A percentile compares a stretch with the other conserved stretches of the same genome.
phyloP scores from a whole-genome alignment of 805 yeast species.

The Debaryomyces hansenii region DNA sequence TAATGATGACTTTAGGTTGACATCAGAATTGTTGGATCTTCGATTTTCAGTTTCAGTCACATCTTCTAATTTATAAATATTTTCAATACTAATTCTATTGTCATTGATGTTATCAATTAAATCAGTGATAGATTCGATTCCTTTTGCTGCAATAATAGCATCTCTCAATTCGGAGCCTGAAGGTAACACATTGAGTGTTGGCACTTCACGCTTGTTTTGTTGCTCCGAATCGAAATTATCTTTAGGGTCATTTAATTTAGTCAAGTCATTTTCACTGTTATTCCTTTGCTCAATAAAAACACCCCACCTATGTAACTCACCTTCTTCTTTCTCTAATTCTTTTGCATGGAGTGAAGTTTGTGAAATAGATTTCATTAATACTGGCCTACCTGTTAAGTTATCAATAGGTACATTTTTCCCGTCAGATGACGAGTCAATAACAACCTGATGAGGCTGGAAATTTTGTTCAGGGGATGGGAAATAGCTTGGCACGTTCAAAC shows the following conservation, averaged over 20 bases:
- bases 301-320: slow-evolving; percentile 87
- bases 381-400: slow-evolving; percentile 69
- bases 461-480: slow-evolving; percentile 22
- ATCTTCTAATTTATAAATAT: slow-evolving; percentile 39
- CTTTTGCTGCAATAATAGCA: slow-evolving; percentile 72
- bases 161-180: slow-evolving; percentile 56
- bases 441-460: slow-evolving; percentile 68
- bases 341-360: slow-evolving; percentile 69
- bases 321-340: slow-evolving; percentile 86
- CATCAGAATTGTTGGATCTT: not conserved
- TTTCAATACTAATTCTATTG: slow-evolving; percentile 51
- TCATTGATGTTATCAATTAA: slow-evolving; percentile 64
- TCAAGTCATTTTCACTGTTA: slow-evolving; percentile 15
- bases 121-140: slow-evolving; percentile 67
- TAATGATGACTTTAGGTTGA: not conserved
- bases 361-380: slow-evolving; percentile 61
- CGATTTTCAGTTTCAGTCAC: not conserved
- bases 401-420: slow-evolving; percentile 59
- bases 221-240: slow-evolving; percentile 5
- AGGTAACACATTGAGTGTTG: slow-evolving; percentile 44
- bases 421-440: slow-evolving; percentile 58
- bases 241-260: not conserved
- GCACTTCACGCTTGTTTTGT: slow-evolving; percentile 14
- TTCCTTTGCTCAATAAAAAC: slow-evolving; percentile 68
- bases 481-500: slow-evolving; percentile 15